phyloP scores from a whole-genome alignment of 805 yeast genomes.

The Ogataea thermomethanolica region DNA sequence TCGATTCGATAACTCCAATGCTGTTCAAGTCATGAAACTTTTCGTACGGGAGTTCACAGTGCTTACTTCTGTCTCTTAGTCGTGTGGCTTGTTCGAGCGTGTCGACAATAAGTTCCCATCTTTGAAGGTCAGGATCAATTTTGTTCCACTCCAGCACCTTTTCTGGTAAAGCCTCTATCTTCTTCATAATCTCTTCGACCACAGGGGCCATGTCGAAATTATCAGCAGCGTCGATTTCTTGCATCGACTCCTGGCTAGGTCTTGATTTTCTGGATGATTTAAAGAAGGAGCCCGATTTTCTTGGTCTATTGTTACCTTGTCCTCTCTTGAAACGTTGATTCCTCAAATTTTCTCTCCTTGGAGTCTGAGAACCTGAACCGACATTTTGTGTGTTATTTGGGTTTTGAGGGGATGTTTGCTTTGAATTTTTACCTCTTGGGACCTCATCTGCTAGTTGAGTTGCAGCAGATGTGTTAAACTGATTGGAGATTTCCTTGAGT shows the following conservation, averaged over 20 bases:
- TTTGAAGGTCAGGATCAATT: not conserved
- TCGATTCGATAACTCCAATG: conserved; percentile 2
- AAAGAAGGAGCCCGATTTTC: no score
- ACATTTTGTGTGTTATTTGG: no score
- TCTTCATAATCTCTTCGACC: not conserved
- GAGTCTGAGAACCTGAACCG: no score
- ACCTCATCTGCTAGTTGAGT: no score
- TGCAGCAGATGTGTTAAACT: not conserved
- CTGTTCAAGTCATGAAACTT: not conserved
- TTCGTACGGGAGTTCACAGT: conserved; percentile 2
- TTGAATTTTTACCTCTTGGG: no score
- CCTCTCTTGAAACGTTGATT: no score
- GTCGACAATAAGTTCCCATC: not conserved
- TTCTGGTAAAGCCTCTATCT: not conserved
- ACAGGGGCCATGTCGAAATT: conserved; percentile 2
- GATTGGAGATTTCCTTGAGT: not conserved
- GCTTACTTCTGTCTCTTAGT: conserved; percentile 1
- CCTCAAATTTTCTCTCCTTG: no score
- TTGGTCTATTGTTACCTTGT: no score
- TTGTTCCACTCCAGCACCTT: not conserved
- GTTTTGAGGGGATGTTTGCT: no score
- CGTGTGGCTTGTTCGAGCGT: conserved; percentile 2
- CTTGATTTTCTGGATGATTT: no score
- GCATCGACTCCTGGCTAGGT: not conserved
- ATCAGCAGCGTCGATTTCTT: not conserved